Conservation (phyloP, 345 rosid genomes). For the Toxicodendron radicans region DNA sequence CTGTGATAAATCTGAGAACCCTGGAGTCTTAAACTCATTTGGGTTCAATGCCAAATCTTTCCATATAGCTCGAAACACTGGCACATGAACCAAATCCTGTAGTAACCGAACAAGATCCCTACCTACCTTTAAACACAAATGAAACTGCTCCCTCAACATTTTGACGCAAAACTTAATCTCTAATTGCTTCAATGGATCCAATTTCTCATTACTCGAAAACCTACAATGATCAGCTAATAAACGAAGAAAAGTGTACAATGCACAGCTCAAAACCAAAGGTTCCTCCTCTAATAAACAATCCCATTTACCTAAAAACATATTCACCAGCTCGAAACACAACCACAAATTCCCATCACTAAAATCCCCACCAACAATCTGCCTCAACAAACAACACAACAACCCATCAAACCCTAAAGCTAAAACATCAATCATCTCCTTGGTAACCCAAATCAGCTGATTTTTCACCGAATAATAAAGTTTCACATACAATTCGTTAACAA, state of each 20-base stretch:
- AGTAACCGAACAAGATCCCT: slow-evolving; percentile 70
- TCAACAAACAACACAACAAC: slow-evolving; percentile 50
- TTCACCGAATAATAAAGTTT: slow-evolving; percentile 60
- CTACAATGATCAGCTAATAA: slow-evolving; percentile 75
- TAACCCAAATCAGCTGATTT: slow-evolving; percentile 60
- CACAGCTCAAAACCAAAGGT: slow-evolving; percentile 59
- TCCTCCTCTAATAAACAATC: slow-evolving; percentile 55
- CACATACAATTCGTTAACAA: slow-evolving; percentile 53
- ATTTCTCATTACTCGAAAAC: slow-evolving; percentile 22
- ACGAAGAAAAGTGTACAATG: slow-evolving; percentile 62
- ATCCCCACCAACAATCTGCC: slow-evolving; percentile 76
- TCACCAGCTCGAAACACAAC: slow-evolving; percentile 71
- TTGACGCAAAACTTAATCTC: slow-evolving; percentile 73
- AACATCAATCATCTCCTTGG: slow-evolving; percentile 65
- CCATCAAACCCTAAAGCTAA: slow-evolving; percentile 54
- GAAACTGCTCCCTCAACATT: slow-evolving; percentile 70
- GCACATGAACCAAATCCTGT: slow-evolving; percentile 77
- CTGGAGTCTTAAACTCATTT: slow-evolving; percentile 35
- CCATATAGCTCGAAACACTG: slow-evolving; percentile 62
- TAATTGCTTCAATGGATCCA: slow-evolving; percentile 48
- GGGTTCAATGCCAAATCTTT: slow-evolving; percentile 55
- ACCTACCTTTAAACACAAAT: slow-evolving; percentile 64
- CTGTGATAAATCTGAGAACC: slow-evolving; percentile 48
- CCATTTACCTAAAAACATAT: slow-evolving; percentile 49
- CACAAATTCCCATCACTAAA: slow-evolving; percentile 65